These are phyloP conservation scores for Sporisorium exsertum DNA, from an alignment of 1,284 basidiomycete species.

Conservation along the genomic window DNA sequence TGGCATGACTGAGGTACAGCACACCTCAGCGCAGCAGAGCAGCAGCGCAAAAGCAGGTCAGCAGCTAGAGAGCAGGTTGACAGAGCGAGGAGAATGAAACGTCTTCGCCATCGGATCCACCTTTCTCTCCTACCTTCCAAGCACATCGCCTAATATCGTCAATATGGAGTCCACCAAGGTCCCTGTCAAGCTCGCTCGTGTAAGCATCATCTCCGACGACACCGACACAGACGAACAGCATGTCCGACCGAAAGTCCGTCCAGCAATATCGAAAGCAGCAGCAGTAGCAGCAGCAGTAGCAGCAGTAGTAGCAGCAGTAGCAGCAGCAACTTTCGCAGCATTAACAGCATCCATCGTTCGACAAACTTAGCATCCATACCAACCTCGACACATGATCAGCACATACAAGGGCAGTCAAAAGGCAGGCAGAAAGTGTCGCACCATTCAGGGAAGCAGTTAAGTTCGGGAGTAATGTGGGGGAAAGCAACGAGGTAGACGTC, in stretches of 20 bases:
- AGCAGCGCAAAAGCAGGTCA: background rate
- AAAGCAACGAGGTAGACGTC: background rate
- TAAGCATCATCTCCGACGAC: conserved; percentile 41
- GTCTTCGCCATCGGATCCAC: conserved; percentile 31
- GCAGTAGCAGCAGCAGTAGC: conserved; percentile 4
- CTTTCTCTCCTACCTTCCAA: conserved; percentile 31
- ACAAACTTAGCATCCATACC: background rate
- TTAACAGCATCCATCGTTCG: background rate
- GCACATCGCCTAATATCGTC: conserved; percentile 44
- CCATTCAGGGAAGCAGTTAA: background rate
- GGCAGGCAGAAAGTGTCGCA: background rate
- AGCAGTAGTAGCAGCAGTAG: conserved; percentile 3
- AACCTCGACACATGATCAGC: background rate
- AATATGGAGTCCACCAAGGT: conserved; percentile 60
- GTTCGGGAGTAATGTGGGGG: background rate
- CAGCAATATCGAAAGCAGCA: background rate
- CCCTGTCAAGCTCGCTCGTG: conserved; percentile 58
- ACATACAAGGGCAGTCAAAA: background rate
- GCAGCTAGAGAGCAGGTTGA: background rate
- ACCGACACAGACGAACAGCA: conserved; percentile 4
- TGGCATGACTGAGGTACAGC: too few species aligned
- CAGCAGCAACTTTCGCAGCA: background rate
- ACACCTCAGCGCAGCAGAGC: background rate
- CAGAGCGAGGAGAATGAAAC: background rate
- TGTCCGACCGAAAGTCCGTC: background rate